Evolutionary conservation across 2,329 filamentous ascomycete genomes (phyloP).

Genomic region (Calonectria hongkongensis): DNA sequence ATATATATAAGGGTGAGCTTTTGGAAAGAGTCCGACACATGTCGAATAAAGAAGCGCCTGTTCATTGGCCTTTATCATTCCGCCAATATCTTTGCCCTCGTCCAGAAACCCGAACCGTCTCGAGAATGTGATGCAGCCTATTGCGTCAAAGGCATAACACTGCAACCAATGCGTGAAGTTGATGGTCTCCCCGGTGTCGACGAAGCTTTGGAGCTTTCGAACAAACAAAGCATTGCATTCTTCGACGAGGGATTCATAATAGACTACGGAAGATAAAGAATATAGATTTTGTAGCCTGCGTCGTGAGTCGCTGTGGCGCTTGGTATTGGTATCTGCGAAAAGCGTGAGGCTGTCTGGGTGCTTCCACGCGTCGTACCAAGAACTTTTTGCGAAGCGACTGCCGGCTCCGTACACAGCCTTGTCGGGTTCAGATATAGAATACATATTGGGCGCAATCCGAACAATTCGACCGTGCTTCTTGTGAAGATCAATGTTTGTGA

Average conservation of each 20-base stretch:
- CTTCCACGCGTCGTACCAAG: not conserved
- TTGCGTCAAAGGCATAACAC: constrained; percentile 17
- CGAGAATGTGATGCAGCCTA: constrained; percentile 5
- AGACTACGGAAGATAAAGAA: not conserved
- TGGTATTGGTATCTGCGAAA: not conserved
- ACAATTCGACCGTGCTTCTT: not conserved
- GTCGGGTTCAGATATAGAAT: constrained; percentile 1
- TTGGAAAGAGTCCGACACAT: not conserved
- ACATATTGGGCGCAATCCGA: not conserved
- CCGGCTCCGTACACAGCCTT: constrained; percentile 4
- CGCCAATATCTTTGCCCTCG: not conserved
- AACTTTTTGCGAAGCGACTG: not conserved
- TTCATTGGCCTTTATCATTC: not conserved
- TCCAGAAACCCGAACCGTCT: constrained; percentile 7
- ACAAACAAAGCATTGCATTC: not conserved
- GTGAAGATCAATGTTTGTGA: not conserved
- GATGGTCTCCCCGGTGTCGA: not conserved
- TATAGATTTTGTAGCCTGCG: not conserved
- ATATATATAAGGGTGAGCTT: not conserved
- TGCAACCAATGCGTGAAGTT: constrained; percentile 1
- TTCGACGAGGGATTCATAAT: not conserved
- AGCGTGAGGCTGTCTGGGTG: not conserved
- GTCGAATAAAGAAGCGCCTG: not conserved
- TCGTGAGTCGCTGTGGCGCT: not conserved
- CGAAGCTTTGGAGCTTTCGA: not conserved